These are phyloP conservation scores for Guadua angustifolia DNA, from an alignment of 176 grass and related monocot species.

Conservation along the genomic window DNA sequence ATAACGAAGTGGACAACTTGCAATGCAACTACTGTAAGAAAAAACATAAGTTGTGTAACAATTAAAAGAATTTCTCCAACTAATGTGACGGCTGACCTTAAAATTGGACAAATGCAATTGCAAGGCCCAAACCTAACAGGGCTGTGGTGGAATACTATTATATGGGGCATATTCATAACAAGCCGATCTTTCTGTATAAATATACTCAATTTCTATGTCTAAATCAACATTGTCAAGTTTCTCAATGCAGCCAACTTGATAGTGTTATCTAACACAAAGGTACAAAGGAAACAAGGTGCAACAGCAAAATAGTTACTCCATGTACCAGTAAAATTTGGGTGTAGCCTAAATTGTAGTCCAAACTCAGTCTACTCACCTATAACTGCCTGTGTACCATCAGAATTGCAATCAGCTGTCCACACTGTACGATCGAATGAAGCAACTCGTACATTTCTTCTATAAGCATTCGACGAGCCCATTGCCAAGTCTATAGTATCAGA, in stretches of 20 bases:
- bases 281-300: conserved; percentile 21
- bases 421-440: conserved; percentile 60
- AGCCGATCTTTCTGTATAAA: conserved; percentile 4
- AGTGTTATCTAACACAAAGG: conserved; percentile 23
- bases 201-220: not conserved
- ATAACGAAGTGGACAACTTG: conserved; percentile 8
- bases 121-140: conserved; percentile 13
- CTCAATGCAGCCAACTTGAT: conserved; percentile 34
- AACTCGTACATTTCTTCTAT: conserved; percentile 34
- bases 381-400: conserved; percentile 52
- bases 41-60: not conserved
- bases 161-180: not conserved
- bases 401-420: conserved; percentile 68
- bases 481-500: conserved; percentile 42
- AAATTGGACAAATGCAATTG: not conserved
- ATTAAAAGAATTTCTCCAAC: conserved; percentile 28
- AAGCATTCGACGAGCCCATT: not conserved
- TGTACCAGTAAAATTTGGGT: not conserved
- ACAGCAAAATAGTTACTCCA: not conserved
- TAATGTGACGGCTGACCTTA: not conserved
- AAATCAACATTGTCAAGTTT: not conserved
- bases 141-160: not conserved
- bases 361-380: conserved; percentile 59
- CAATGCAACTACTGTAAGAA: not conserved
- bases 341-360: not conserved